A percentile compares a stretch with the other conserved stretches of the same genome.
Conservation (phyloP, 1,284 basidiomycete genomes). For the Ceratobasidium theobromae region DNA sequence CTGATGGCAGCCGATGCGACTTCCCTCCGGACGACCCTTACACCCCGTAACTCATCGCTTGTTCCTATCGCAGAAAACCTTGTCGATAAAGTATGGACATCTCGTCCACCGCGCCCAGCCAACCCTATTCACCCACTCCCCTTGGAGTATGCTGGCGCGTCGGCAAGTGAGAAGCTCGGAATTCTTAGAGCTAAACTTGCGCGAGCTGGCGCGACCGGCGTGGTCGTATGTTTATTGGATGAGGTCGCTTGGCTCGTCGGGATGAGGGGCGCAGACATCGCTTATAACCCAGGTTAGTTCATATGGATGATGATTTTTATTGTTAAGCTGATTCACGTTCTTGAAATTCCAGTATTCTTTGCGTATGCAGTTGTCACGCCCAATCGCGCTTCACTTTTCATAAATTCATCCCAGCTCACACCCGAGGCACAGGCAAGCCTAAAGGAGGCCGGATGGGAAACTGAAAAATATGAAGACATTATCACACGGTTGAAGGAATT, state of each 20-base stretch:
- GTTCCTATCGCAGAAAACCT: slow-evolving; percentile 64
- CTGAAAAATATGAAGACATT: slow-evolving; percentile 73
- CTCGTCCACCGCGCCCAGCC: slow-evolving; percentile 67
- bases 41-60: slow-evolving; percentile 56
- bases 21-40: slow-evolving; percentile 55
- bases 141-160: slow-evolving; percentile 68
- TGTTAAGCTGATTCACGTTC: background rate
- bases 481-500: slow-evolving; percentile 61
- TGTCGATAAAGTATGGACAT: slow-evolving; percentile 80
- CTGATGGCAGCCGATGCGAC: slow-evolving; percentile 58
- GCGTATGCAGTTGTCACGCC: slow-evolving; percentile 81
- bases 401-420: slow-evolving; percentile 66
- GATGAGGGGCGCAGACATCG: slow-evolving; percentile 88
- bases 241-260: slow-evolving; percentile 96
- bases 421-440: slow-evolving; percentile 61
- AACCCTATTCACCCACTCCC: slow-evolving; percentile 72
- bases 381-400: slow-evolving; percentile 70
- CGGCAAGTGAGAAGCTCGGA: slow-evolving; percentile 66
- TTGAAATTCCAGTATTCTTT: slow-evolving; percentile 76
- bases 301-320: background rate
- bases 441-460: slow-evolving; percentile 47
- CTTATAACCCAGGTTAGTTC: slow-evolving; percentile 75
- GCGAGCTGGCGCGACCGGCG: slow-evolving; percentile 57
- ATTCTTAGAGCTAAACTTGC: slow-evolving; percentile 63
- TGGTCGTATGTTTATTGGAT: slow-evolving; percentile 81